Evolutionary conservation across 2,329 filamentous ascomycete species (phyloP), one percentile per base, ranked within the genome.

Genomic region (Leptographium flavum): DNA sequence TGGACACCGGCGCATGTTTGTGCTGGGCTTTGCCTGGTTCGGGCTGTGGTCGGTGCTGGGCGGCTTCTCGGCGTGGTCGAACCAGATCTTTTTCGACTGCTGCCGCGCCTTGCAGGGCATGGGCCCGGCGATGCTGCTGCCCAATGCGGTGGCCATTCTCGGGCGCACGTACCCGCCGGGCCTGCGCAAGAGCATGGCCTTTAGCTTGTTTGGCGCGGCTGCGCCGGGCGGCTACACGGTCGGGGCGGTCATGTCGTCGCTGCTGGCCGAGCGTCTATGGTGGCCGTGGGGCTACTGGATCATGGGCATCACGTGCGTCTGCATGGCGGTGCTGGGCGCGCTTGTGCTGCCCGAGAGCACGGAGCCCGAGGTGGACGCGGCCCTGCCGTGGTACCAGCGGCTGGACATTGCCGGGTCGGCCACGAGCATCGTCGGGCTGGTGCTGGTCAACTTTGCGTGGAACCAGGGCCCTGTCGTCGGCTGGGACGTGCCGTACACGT

Each of bases 1-100:
- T 53, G 79, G 79, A 41, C 75, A 74, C 2, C 74, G 71, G 46
- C 55, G 63, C 14, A 65, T 81, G 49, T 82, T 80, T 51, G 62
- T 79, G 2, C 59, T 56, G 25, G 79, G 79, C 9, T 63, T 76
- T 25, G 49, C 62, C 32, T 83, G 83, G 84, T 71, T 83, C 40
- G 59, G 75, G 4, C 50, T 79, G 30, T 87, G 82, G 74, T 79
- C 76, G 10, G 60, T 88, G 45, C 63, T 85, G 42, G 74, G 72
- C n/a, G 83, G 83, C 6, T 19, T 49, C 15, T 19, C 45, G 2
- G 49, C 47, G 8, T 84, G 45, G 23, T 19, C 45, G 8, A n/a
- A 13, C 40, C 70, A 78, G 47, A 59, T 64, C 2, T 58, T 73
- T 13, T 74, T 75, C 52, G 63, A 71, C 47, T 60, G 69, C 31